A percentile compares a stretch with the other conserved stretches of the same genome.
Conservation (phyloP, 805 yeast species). For the Candida schatavii region DNA sequence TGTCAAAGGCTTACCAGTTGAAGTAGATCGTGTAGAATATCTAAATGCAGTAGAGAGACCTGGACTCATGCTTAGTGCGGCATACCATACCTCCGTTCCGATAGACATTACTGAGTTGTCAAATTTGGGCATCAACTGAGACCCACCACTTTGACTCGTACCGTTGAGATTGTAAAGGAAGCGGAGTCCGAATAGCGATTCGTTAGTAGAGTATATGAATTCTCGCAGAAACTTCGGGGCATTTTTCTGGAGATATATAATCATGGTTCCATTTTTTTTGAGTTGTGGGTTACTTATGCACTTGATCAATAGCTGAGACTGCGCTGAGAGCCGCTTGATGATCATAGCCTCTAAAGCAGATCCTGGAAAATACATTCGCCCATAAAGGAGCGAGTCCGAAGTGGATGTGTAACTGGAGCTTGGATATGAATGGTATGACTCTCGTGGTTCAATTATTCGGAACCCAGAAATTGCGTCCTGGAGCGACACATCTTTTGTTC, state of each 20-base stretch:
- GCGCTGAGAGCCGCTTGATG: slow-evolving; percentile 56
- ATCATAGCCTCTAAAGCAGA: slow-evolving; percentile 85
- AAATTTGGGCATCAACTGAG: slow-evolving; percentile 41
- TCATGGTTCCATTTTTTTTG: slow-evolving; percentile 54
- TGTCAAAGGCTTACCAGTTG: slow-evolving; percentile 86
- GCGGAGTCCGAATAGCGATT: slow-evolving; percentile 77
- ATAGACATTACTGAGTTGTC: slow-evolving; percentile 65
- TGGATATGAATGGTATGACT: slow-evolving; percentile 17
- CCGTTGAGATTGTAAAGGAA: slow-evolving; percentile 65
- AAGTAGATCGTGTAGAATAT: slow-evolving; percentile 79
- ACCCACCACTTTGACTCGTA: slow-evolving; percentile 17
- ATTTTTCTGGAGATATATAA: slow-evolving; percentile 70
- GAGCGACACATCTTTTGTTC: slow-evolving; percentile 52
- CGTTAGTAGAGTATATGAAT: slow-evolving; percentile 77
- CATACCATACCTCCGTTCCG: slow-evolving; percentile 90
- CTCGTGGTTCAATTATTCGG: slow-evolving; percentile 49
- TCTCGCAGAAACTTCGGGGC: slow-evolving; percentile 65
- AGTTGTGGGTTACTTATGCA: slow-evolving; percentile 68
- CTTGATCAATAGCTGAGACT: slow-evolving; percentile 65
- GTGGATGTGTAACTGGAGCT: slow-evolving; percentile 6
- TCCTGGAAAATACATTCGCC: slow-evolving; percentile 85
- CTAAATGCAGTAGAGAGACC: slow-evolving; percentile 84
- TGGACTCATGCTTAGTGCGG: slow-evolving; percentile 78
- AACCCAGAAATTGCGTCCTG: slow-evolving; percentile 73
- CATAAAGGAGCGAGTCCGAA: slow-evolving; percentile 57